Evolutionary conservation across 805 yeast genomes (phyloP).

Genomic region (Grigorovia transvaalensis): DNA sequence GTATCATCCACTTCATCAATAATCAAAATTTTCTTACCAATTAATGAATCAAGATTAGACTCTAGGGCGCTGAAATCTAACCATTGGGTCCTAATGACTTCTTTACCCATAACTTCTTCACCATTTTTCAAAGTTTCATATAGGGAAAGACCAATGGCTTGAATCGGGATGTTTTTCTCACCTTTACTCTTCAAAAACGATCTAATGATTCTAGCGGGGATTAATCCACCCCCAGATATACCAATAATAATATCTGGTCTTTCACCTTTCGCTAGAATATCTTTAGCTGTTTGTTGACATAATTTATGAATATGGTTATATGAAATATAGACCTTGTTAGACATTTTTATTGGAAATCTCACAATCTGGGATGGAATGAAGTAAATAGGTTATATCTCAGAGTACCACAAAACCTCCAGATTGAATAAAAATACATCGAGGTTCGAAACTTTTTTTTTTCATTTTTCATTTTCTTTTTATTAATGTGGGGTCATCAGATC

Average conservation of each 20-base stretch:
- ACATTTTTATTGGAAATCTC: background rate
- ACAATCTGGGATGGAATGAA: background rate
- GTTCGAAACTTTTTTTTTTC: too few relatives aligned
- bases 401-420: too few relatives aligned
- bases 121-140: constrained; percentile 47
- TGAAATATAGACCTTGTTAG: constrained; percentile 50
- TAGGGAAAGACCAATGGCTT: constrained; percentile 56
- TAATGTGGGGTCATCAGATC: too few relatives aligned
- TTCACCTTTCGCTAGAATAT: constrained; percentile 34
- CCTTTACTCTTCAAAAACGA: constrained; percentile 50
- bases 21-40: constrained; percentile 71
- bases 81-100: constrained; percentile 86
- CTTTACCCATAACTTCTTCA: constrained; percentile 50
- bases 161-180: constrained; percentile 57
- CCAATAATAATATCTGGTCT: constrained; percentile 52
- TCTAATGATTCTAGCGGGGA: constrained; percentile 58
- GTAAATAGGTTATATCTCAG: too few relatives aligned
- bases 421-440: too few relatives aligned
- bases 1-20: constrained; percentile 92
- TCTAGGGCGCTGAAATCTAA: constrained; percentile 66
- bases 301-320: constrained; percentile 77
- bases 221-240: constrained; percentile 67
- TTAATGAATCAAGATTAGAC: constrained; percentile 60
- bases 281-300: constrained; percentile 57
- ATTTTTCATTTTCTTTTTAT: too few relatives aligned